Evolutionary conservation across 2,329 filamentous ascomycete genomes (phyloP).

Genomic region (Rhytidhysteron rufulum): DNA sequence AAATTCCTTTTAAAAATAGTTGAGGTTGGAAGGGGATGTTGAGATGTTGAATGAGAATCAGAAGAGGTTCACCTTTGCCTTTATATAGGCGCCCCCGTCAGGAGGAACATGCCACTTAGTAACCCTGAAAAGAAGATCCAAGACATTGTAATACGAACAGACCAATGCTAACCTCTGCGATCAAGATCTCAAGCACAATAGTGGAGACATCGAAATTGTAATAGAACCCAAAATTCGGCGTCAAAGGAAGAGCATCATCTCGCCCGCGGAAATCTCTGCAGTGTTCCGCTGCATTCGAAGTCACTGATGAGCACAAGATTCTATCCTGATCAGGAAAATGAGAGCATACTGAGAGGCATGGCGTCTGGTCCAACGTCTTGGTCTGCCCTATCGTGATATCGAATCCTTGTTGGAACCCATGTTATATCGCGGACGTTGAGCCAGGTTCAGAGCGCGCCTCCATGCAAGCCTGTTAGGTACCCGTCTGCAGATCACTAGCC

Average conservation of each 20-base stretch:
- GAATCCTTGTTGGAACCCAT: not conserved
- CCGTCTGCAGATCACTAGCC: not conserved
- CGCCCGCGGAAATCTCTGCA: constrained; percentile 1
- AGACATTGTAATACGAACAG: no score
- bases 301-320: not conserved
- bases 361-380: not conserved
- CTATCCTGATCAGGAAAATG: not conserved
- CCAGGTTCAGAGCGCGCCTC: constrained; percentile 1
- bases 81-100: no score
- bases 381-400: not conserved
- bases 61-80: no score
- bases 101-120: no score
- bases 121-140: no score
- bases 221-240: not conserved
- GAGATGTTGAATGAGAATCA: no score
- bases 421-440: not conserved
- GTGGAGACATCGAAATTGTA: not conserved
- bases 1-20: no score
- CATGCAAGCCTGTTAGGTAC: not conserved
- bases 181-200: not conserved
- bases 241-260: not conserved
- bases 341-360: not conserved
- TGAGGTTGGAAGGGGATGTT: no score
- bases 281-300: not conserved
- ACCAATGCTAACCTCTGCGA: no score